These are phyloP conservation scores for Boletus semigastroideus DNA, from an alignment of 1,284 basidiomycete genomes.

Conservation along the genomic window DNA sequence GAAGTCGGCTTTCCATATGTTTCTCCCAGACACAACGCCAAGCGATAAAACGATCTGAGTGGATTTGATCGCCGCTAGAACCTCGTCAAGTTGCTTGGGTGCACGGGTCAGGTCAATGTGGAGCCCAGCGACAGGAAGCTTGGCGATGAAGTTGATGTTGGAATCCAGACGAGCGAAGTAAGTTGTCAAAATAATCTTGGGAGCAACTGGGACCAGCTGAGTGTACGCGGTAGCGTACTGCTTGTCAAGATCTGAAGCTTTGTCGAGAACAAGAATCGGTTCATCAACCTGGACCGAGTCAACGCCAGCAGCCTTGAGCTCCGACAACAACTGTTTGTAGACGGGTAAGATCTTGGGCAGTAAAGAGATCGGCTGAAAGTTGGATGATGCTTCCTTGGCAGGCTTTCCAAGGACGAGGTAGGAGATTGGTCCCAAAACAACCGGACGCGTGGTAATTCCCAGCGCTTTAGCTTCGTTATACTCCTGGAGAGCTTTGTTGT, in stretches of 20 bases:
- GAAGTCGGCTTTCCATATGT: slow-evolving; percentile 99
- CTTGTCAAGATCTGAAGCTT: slow-evolving; percentile 76
- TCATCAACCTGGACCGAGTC: slow-evolving; percentile 97
- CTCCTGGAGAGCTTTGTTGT: slow-evolving; percentile 95
- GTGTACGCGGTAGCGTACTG: slow-evolving; percentile 85
- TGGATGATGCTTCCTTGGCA: slow-evolving; percentile 79
- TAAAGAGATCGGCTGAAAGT: slow-evolving; percentile 91
- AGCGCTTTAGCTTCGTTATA: slow-evolving; percentile 93
- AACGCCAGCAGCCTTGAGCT: slow-evolving; percentile 92
- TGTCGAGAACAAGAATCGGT: slow-evolving; percentile 94
- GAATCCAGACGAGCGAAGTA: slow-evolving; percentile 97
- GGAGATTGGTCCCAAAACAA: slow-evolving; percentile 94
- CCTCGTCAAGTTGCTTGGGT: slow-evolving; percentile 85
- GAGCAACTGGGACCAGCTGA: slow-evolving; percentile 78
- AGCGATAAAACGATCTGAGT: slow-evolving; percentile 87
- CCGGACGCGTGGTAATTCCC: slow-evolving; percentile 92
- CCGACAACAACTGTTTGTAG: slow-evolving; percentile 89
- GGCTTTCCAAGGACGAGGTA: slow-evolving; percentile 95
- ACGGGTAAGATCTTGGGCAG: slow-evolving; percentile 89
- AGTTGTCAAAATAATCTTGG: slow-evolving; percentile 92
- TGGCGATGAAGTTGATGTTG: slow-evolving; percentile 87
- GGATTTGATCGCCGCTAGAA: slow-evolving; percentile 81
- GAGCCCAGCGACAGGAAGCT: slow-evolving; percentile 92
- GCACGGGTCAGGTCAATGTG: slow-evolving; percentile 98
- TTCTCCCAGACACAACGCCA: slow-evolving; percentile 97